These are phyloP conservation scores for Thalassiosira livingstoniorum DNA, from an alignment of 352 stramenopile genomes.

Conservation along the genomic window DNA sequence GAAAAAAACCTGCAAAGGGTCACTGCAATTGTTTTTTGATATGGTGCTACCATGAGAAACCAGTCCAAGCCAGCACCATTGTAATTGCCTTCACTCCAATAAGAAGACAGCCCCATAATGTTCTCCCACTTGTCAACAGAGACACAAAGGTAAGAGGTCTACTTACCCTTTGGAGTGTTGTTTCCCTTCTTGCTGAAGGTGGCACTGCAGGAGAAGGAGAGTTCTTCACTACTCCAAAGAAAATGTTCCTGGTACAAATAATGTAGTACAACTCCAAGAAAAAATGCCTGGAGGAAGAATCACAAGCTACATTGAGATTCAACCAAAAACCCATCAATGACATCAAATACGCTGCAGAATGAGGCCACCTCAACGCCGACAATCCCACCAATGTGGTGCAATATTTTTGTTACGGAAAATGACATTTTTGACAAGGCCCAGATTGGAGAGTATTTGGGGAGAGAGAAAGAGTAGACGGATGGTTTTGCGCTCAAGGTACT, in stretches of 20 bases:
- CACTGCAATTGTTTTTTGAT: too few relatives aligned
- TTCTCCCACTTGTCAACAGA: too few relatives aligned
- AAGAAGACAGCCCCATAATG: too few relatives aligned
- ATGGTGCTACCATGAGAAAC: too few relatives aligned
- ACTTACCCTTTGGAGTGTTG: too few relatives aligned
- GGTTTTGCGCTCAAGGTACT: conserved; percentile 89
- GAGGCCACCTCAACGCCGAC: conserved; percentile 91
- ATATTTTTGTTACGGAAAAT: conserved; percentile 92
- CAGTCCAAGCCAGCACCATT: too few relatives aligned
- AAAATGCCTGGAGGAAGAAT: conserved; percentile 94
- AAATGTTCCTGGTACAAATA: conserved; percentile 90
- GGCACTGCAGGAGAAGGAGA: too few relatives aligned
- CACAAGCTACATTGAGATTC: conserved; percentile 97
- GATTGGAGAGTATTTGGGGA: conserved; percentile 97
- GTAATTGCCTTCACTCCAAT: too few relatives aligned
- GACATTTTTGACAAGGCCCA: conserved; percentile 95
- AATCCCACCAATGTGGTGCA: conserved; percentile 92
- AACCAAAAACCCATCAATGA: conserved; percentile 93
- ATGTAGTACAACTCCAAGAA: conserved; percentile 98
- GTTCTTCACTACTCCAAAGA: conserved; percentile 41
- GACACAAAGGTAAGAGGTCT: too few relatives aligned
- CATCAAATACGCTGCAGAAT: conserved; percentile 89
- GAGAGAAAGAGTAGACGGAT: conserved; percentile 95
- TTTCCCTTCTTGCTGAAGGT: too few relatives aligned
- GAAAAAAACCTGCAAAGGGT: too few relatives aligned